Evolutionary conservation across 441 rosid genomes (phyloP).

Genomic region (Sinapis alba): DNA sequence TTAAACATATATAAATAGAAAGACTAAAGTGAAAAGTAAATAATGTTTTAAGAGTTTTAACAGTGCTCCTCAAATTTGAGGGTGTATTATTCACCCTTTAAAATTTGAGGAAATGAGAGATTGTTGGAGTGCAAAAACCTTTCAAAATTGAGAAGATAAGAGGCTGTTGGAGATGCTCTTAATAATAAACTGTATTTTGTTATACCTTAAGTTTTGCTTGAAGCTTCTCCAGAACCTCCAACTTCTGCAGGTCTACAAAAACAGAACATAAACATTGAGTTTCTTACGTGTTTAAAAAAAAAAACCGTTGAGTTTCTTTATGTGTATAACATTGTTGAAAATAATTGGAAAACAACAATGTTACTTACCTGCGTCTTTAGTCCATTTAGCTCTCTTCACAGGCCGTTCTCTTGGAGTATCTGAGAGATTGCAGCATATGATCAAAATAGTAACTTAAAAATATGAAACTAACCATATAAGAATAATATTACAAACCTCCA

Average conservation of each 20-base stretch:
- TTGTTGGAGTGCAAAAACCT: too few relatives aligned
- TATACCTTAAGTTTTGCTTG: constrained; percentile 26
- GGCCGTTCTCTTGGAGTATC: constrained; percentile 45
- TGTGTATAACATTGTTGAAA: background rate
- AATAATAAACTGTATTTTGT: background rate
- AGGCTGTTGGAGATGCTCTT: too few relatives aligned
- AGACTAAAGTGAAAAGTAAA: too few relatives aligned
- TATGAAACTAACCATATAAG: background rate
- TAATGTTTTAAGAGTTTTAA: too few relatives aligned
- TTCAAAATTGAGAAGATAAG: too few relatives aligned
- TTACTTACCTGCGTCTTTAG: constrained; percentile 31
- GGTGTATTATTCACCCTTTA: too few relatives aligned
- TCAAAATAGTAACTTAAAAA: background rate
- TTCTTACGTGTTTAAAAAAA: too few relatives aligned
- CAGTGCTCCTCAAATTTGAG: too few relatives aligned
- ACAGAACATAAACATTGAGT: background rate
- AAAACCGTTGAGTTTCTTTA: background rate
- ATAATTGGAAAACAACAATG: background rate
- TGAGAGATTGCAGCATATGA: constrained; percentile 27
- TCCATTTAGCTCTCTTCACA: constrained; percentile 53
- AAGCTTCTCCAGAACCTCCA: constrained; percentile 36
- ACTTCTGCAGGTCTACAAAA: constrained; percentile 24
- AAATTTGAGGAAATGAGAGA: too few relatives aligned
- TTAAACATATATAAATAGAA: too few relatives aligned
- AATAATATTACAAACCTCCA: constrained; percentile 48